A percentile compares a stretch with the other conserved stretches of the same genome.
Evolutionary conservation across 2,329 filamentous ascomycete species (phyloP).

Genomic region (Fusarium robinianum): DNA sequence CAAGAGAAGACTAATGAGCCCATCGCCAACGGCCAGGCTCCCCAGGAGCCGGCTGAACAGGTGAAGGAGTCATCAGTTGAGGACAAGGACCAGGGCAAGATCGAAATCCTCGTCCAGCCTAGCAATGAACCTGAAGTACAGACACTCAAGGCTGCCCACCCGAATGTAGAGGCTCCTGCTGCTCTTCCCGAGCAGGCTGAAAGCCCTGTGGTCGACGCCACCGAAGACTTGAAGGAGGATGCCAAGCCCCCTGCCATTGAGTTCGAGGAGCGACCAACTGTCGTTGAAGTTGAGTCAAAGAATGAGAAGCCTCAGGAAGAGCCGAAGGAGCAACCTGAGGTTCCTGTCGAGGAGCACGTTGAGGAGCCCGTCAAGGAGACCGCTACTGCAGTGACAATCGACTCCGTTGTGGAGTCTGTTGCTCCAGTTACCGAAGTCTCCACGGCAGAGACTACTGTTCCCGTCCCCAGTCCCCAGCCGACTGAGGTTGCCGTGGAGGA

Average conservation of each 20-base stretch:
- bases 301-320: constrained; percentile 10
- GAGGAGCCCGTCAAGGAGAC: constrained; percentile 4
- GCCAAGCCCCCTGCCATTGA: constrained; percentile 25
- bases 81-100: constrained; percentile 3
- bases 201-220: too few species aligned
- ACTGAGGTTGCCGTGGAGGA: constrained; percentile 4
- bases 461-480: too few species aligned
- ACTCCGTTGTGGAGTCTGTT: not conserved
- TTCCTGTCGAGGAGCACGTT: not conserved
- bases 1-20: constrained; percentile 1
- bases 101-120: too few species aligned
- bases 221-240: constrained; percentile 24
- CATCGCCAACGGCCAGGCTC: not conserved
- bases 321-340: not conserved
- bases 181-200: too few species aligned
- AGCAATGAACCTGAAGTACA: too few species aligned
- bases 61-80: constrained; percentile 1
- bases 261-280: too few species aligned
- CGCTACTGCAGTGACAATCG: too few species aligned
- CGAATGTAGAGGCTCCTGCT: too few species aligned
- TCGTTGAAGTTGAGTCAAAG: constrained; percentile 3
- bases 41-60: not conserved
- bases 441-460: too few species aligned
- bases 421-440: not conserved
- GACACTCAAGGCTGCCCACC: too few species aligned